phyloP scores from a whole-genome alignment of 1,284 basidiomycete species.

The Ustilago loliicola region DNA sequence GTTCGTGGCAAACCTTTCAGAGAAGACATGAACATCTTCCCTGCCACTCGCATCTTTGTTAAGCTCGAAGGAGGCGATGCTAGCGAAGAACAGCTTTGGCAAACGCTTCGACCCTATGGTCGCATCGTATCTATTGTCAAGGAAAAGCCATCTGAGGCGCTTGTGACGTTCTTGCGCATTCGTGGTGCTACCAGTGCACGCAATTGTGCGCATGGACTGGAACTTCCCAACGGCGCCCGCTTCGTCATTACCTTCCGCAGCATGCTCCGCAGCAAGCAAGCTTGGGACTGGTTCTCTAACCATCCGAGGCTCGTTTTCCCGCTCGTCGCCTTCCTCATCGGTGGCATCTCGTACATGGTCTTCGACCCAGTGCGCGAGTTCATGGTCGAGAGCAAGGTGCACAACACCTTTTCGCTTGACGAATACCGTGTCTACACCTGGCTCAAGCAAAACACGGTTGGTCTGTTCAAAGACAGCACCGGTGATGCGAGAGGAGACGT shows the following conservation, averaged over 20 bases:
- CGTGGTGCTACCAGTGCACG: conserved; percentile 84
- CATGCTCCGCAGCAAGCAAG: conserved; percentile 81
- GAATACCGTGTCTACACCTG: conserved; percentile 51
- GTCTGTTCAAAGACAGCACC: conserved; percentile 49
- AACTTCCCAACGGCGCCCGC: conserved; percentile 74
- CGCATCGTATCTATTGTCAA: conserved; percentile 78
- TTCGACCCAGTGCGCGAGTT: conserved; percentile 91
- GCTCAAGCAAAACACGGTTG: conserved; percentile 58
- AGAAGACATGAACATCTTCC: conserved; percentile 65
- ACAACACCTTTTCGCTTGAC: conserved; percentile 78
- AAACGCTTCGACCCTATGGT: conserved; percentile 80
- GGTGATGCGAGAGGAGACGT: conserved; percentile 58
- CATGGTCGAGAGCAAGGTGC: conserved; percentile 85
- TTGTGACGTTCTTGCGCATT: conserved; percentile 69
- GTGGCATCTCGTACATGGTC: conserved; percentile 86
- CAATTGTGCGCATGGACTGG: conserved; percentile 85
- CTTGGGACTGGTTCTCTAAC: conserved; percentile 84
- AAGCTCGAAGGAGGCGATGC: conserved; percentile 59
- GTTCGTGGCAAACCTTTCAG: conserved; percentile 63
- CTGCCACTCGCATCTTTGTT: conserved; percentile 53
- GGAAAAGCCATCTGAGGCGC: conserved; percentile 49
- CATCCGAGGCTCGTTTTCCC: conserved; percentile 92
- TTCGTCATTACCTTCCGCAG: conserved; percentile 80
- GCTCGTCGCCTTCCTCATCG: conserved; percentile 85
- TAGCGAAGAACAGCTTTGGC: conserved; percentile 62